These are phyloP conservation scores for Macrolepiota fuliginosa DNA, from an alignment of 768 basidiomycete genomes.

Conservation along the genomic window DNA sequence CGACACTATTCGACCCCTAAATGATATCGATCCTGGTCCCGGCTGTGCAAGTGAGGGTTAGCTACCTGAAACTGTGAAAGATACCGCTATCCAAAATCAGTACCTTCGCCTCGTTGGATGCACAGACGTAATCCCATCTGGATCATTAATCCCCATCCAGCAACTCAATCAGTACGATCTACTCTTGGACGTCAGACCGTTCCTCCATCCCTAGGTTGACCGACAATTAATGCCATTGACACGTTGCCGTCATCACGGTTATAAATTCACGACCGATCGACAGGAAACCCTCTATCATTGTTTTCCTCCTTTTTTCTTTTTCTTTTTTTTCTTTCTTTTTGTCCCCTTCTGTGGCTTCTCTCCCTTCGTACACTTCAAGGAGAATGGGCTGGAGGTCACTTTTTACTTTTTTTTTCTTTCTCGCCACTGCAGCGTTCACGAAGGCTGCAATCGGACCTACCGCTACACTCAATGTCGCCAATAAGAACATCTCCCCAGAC, in stretches of 20 bases:
- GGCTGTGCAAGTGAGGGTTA: no score
- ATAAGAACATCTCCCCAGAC: slow-evolving; percentile 23
- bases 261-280: background rate
- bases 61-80: no score
- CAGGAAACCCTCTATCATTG: background rate
- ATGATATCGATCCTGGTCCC: no score
- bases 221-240: no score
- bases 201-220: no score
- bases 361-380: background rate
- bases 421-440: background rate
- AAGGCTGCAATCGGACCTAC: slow-evolving; percentile 15
- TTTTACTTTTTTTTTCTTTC: background rate
- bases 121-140: background rate
- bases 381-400: background rate
- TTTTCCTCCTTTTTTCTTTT: background rate
- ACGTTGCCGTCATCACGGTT: background rate
- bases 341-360: background rate
- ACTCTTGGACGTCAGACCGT: no score
- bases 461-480: slow-evolving; percentile 18
- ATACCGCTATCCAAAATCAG: background rate
- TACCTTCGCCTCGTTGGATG: background rate
- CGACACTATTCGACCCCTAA: no score
- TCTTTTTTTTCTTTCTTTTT: background rate
- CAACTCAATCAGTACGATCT: background rate
- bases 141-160: background rate